A percentile compares a stretch with the other conserved stretches of the same genome.
These are phyloP conservation scores for Beta lomatogona DNA, from an alignment of 179 eudicot species.

Conservation along the genomic window DNA sequence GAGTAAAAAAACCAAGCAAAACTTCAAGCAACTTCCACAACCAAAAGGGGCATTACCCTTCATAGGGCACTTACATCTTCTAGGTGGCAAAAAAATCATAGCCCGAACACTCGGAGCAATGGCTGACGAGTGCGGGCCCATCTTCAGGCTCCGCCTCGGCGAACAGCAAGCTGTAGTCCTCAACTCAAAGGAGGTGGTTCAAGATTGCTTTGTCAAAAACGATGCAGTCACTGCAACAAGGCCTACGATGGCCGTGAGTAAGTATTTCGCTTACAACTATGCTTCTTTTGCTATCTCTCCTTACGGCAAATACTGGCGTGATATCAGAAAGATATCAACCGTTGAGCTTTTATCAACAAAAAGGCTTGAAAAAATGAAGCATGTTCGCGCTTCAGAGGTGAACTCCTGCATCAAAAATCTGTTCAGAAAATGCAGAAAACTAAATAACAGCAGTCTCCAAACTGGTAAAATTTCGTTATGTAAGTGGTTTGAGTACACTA, in stretches of 20 bases:
- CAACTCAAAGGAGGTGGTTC: slow-evolving; percentile 33
- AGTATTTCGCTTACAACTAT: slow-evolving; percentile 29
- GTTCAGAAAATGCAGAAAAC: background rate
- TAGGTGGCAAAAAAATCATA: slow-evolving; percentile 29
- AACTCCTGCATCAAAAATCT: slow-evolving; percentile 17
- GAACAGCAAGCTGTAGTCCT: slow-evolving; percentile 30
- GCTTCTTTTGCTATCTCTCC: slow-evolving; percentile 33
- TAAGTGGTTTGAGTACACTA: slow-evolving; percentile 20
- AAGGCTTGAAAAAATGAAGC: slow-evolving; percentile 36
- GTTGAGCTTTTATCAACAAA: slow-evolving; percentile 32
- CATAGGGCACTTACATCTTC: slow-evolving; percentile 47
- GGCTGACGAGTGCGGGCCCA: slow-evolving; percentile 41
- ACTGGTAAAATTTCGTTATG: background rate
- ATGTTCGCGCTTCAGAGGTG: slow-evolving; percentile 26
- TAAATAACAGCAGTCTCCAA: background rate
- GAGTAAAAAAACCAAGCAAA: background rate
- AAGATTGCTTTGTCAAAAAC: slow-evolving; percentile 35
- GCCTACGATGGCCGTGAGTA: slow-evolving; percentile 32
- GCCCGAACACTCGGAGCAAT: slow-evolving; percentile 42
- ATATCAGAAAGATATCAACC: slow-evolving; percentile 34
- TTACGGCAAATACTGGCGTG: slow-evolving; percentile 46
- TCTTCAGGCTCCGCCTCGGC: slow-evolving; percentile 36
- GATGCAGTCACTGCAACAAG: slow-evolving; percentile 34
- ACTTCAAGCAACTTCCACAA: slow-evolving; percentile 29
- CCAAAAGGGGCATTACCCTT: slow-evolving; percentile 45